Evolutionary conservation across 495 filamentous ascomycete genomes (phyloP).

Genomic region (Penicillium argentinense): DNA sequence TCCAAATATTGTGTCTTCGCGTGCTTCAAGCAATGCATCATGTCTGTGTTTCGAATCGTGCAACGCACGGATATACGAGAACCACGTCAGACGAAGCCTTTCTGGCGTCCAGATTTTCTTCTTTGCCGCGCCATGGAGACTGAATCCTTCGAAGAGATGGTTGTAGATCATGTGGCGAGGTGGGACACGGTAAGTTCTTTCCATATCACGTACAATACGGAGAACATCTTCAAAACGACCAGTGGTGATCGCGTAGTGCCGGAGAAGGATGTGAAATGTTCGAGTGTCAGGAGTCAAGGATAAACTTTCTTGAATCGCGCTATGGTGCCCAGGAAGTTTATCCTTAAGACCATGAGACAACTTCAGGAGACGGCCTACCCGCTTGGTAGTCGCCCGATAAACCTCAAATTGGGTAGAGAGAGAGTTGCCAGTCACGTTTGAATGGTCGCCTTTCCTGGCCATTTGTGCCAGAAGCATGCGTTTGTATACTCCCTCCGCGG

Average conservation of each 20-base stretch:
- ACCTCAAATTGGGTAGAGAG: slow-evolving; percentile 28
- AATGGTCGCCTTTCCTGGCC: slow-evolving; percentile 3
- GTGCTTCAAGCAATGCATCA: slow-evolving; percentile 15
- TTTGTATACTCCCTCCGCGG: slow-evolving; percentile 75
- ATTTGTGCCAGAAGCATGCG: slow-evolving; percentile 65
- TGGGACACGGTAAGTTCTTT: slow-evolving; percentile 35
- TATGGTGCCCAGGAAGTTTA: slow-evolving; percentile 30
- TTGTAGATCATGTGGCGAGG: slow-evolving; percentile 43
- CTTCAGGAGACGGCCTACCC: slow-evolving; percentile 40
- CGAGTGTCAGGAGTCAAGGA: slow-evolving; percentile 43
- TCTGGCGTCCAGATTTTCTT: slow-evolving; percentile 33
- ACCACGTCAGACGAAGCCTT: slow-evolving; percentile 49
- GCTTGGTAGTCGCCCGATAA: slow-evolving; percentile 31
- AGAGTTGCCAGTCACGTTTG: slow-evolving; percentile 2
- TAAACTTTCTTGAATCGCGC: slow-evolving; percentile 38
- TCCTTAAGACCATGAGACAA: slow-evolving; percentile 29
- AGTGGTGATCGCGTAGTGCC: slow-evolving; percentile 34
- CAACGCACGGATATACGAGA: slow-evolving; percentile 48
- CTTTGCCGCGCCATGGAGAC: slow-evolving; percentile 62
- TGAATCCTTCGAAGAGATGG: slow-evolving; percentile 72
- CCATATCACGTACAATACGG: slow-evolving; percentile 42
- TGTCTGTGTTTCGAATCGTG: slow-evolving; percentile 57
- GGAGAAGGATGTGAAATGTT: slow-evolving; percentile 46
- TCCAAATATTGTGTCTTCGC: too few relatives aligned
- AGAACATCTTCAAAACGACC: slow-evolving; percentile 39